Conservation (phyloP, 2,329 filamentous ascomycete species). For the Diplocarpon mali region DNA sequence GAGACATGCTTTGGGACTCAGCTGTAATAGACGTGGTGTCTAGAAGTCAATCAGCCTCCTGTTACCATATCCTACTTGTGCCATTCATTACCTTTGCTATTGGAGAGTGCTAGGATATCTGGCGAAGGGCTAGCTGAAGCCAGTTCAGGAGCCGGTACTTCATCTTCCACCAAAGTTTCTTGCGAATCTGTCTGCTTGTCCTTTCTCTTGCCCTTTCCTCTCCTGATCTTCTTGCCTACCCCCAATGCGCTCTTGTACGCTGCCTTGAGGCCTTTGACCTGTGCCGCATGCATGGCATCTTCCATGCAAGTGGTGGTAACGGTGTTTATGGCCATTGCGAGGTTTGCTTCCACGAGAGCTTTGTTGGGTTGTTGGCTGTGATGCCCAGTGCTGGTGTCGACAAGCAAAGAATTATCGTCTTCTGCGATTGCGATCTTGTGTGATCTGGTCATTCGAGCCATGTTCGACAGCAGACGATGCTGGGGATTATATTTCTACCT, state of each 20-base stretch:
- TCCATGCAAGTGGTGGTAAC: constrained; percentile 8
- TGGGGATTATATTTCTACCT: constrained; percentile 4
- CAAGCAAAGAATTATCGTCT: constrained; percentile 20
- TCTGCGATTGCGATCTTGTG: constrained; percentile 23
- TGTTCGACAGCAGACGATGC: constrained; percentile 4
- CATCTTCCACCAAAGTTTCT: constrained; percentile 1
- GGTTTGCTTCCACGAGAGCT: constrained; percentile 14
- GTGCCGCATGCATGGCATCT: constrained; percentile 12
- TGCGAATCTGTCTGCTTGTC: constrained; percentile 13
- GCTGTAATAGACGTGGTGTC: constrained; percentile 2
- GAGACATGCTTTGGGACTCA: constrained; percentile 4
- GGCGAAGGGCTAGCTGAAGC: constrained; percentile 4
- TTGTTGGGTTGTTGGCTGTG: constrained; percentile 5
- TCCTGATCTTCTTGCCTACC: constrained; percentile 18
- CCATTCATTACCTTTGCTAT: constrained; percentile 10
- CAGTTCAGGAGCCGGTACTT: constrained; percentile 1
- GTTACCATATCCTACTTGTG: constrained; percentile 4
- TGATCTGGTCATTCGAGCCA: constrained; percentile 26
- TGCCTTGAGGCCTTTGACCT: constrained; percentile 26
- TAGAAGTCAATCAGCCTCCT: constrained; percentile 8
- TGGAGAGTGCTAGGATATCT: constrained; percentile 4
- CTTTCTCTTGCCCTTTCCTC: constrained; percentile 19
- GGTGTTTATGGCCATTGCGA: constrained; percentile 13
- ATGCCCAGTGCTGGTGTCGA: constrained; percentile 13
- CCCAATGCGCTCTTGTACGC: constrained; percentile 26